Evolutionary conservation across 306 rosid species (phyloP), one percentile per base, ranked within the genome.

Genomic region (Morella rubra): DNA sequence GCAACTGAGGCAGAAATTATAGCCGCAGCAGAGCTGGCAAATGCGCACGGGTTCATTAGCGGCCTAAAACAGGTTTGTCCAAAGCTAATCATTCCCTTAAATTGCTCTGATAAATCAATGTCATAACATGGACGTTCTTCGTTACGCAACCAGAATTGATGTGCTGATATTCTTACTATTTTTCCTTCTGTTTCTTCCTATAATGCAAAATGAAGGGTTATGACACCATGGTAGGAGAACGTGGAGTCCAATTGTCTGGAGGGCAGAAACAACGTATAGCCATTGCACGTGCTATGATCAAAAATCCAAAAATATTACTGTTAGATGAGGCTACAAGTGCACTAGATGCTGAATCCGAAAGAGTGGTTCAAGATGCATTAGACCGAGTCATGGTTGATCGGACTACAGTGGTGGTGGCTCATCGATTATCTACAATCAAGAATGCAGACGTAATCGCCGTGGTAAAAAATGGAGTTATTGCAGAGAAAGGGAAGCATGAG

Each of bases 261-360:
- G 90, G 93, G 44, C 93, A 89, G 72, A 89, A 86, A 64, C 93
- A 89, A 50, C 69, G 93, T 0, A 91, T 89, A 72, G 93, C 93
- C 58, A 87, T 87, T 49, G 91, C 93, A 9, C 22, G 91, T 77
- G 91, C 93, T 5, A 89, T 85, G 53, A 82, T 85, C 56, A 89
- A 89, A 84, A 82, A 78, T 70, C 94, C 91, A 13, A 87, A 85
- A 47, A 84, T 89, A 67, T 75, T 89, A 14, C 85, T 85, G 1
- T 84, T 89, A 41, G 91, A 89, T 74, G 93, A 89, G 83, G 93
- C 93, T 44, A 89, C 94, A 1, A 90, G 94, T 82, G 91, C 95
- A 66, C 87, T 90, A 37, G 95, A 90, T 83, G 90, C 95, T 0
- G 92, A 88, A 77, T 90, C 92, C 3, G 95, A 90, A 66, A 76